A percentile compares a stretch with the other conserved stretches of the same genome.
These are phyloP conservation scores for Camelina hispida DNA, from an alignment of 345 rosid species.

Conservation along the genomic window DNA sequence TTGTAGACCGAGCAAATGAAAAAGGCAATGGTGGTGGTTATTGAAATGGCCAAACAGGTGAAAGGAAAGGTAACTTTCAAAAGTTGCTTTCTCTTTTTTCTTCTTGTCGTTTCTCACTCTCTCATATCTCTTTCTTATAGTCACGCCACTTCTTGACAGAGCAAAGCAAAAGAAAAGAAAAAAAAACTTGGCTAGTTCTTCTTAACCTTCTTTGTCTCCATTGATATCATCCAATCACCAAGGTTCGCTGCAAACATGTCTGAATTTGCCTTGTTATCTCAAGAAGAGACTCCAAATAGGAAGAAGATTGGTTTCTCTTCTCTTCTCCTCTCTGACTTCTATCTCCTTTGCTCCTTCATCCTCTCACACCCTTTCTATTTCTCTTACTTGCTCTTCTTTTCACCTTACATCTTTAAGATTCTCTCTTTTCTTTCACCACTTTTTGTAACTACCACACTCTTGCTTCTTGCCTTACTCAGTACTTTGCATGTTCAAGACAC, in stretches of 20 bases:
- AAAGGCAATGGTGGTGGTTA: constrained; percentile 51
- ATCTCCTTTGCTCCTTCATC: constrained; percentile 56
- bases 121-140: constrained; percentile 48
- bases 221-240: constrained; percentile 13
- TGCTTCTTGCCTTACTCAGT: constrained; percentile 59
- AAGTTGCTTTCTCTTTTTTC: constrained; percentile 45
- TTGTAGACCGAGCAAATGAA: constrained; percentile 11
- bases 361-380: constrained; percentile 67
- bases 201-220: constrained; percentile 30
- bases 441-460: constrained; percentile 72
- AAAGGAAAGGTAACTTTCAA: constrained; percentile 50
- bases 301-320: constrained; percentile 52
- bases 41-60: constrained; percentile 40
- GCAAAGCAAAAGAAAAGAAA: constrained; percentile 26
- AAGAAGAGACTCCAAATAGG: constrained; percentile 34
- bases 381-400: constrained; percentile 63
- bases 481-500: constrained; percentile 47
- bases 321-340: constrained; percentile 55
- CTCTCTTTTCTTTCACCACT: constrained; percentile 88
- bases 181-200: constrained; percentile 17
- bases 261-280: constrained; percentile 51
- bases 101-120: constrained; percentile 28
- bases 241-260: constrained; percentile 47
- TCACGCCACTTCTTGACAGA: constrained; percentile 60
- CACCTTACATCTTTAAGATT: constrained; percentile 73